Evolutionary conservation across 805 yeast species (phyloP).

Genomic region (Schwanniomyces occidentalis): DNA sequence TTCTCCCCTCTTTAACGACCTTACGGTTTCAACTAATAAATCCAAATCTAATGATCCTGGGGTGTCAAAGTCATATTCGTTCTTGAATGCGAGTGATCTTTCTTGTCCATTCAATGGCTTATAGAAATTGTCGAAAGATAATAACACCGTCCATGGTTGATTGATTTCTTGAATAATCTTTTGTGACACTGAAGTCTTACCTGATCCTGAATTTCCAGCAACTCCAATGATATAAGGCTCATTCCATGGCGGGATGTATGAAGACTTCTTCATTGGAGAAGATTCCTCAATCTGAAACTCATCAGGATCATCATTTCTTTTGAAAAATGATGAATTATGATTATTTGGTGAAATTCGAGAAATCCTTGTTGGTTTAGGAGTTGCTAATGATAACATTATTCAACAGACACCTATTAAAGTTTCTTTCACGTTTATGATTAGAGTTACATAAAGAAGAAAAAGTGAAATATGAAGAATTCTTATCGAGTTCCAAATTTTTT

Average conservation of each 20-base stretch:
- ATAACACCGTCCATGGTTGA: constrained; percentile 91
- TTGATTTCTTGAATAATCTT: constrained; percentile 72
- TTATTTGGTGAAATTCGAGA: constrained; percentile 28
- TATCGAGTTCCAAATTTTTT: too few species aligned
- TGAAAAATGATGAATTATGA: constrained; percentile 27
- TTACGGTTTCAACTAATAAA: constrained; percentile 60
- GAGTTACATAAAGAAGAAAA: too few species aligned
- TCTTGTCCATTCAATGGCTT: constrained; percentile 67
- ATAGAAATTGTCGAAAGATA: constrained; percentile 91
- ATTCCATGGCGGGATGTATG: constrained; percentile 44
- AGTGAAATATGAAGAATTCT: too few species aligned
- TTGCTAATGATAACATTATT: background rate
- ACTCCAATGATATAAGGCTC: constrained; percentile 49
- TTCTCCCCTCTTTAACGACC: constrained; percentile 66
- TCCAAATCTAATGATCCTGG: constrained; percentile 87
- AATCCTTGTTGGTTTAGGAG: constrained; percentile 12
- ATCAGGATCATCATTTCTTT: constrained; percentile 7
- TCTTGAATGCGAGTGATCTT: constrained; percentile 59
- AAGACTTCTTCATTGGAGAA: constrained; percentile 7
- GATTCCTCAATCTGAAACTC: constrained; percentile 1
- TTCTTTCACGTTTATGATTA: too few species aligned
- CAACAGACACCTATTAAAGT: background rate
- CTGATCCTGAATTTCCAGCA: constrained; percentile 66
- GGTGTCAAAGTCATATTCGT: constrained; percentile 81
- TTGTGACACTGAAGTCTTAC: constrained; percentile 90